Base-by-base conservation (phyloP, 257 asterid species). In the Solanum megistacrolobum region DNA sequence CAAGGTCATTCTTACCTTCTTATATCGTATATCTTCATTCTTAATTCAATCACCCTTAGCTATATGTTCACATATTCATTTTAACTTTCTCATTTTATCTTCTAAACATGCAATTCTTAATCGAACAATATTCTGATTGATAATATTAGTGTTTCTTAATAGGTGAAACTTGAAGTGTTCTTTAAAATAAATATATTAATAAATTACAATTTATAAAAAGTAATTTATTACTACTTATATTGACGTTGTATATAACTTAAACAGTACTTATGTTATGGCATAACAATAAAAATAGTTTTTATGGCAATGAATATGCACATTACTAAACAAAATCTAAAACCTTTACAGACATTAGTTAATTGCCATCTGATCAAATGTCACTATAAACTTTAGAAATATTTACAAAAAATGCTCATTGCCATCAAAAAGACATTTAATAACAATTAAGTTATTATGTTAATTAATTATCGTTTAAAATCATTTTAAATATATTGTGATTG, bases 351-450 rank as follows among this genome's bases (percentile, higher is more conserved):
- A 48, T 0, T 48, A 0, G 0, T 48, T 14, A 48, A 48, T 48
- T 48, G 3, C 5, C 1, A 48, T 14, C 0, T 13, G 21, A 48
- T 13, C 58, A 13, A 48, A 48, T 48, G 0, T 14, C 21, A 14
- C 0, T 48, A 48, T 5, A 4, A 0, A 13, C 0, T 48, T 48
- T 16, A 48, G 7, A 0, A 48, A 48, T 0, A 48, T 5, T 14
- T 5, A 48, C 1, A 48, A 0, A 11, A 12, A 46, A 1, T 12
- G 0, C 1, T 46, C 2, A 1, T 46, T 46, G 2, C 6, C 48
- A 46, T 2, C 16, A 12, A 12, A 43, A 43, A 1, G 0, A 12
- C 2, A 0, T 1, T 46, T 46, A 46, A 46, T 13, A 13, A 46
- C 2, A 46, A 46, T 46, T 13, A 46, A 14, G 1, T 14, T 48